Base-by-base conservation (phyloP, 805 yeast species). In the Yarrowia deformans region DNA sequence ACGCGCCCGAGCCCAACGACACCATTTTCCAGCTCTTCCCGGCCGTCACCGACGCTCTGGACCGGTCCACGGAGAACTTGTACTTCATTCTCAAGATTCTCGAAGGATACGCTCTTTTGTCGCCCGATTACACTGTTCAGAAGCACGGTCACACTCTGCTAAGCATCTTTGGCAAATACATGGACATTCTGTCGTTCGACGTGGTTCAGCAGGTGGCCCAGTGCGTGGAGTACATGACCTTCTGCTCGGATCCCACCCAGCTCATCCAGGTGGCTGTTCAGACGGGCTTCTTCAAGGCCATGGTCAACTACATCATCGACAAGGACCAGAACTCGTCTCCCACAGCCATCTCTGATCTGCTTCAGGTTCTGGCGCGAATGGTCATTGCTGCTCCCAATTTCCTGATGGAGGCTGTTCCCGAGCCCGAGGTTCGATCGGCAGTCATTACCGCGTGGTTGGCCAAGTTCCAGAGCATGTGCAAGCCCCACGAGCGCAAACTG, bases 401-500 rank as follows among this genome's bases (percentile, higher is more conserved):
- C 35, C 56, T 74, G 39, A 70, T 72, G 70, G 71, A 70, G 37
- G 63, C 75, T 64, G 54, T 73, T 37, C 40, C 52, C 13, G 56
- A 63, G 37, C 55, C 39, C 1, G 48, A 46, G 8, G 29, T 37
- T 16, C 68, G 68, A 16, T 48, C 55, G 12, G 68, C 68, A 3
- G 48, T 63, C 29, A 23, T 48, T n/a, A 6, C 56, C 5, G 48
- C 56, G 1, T 80, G 82, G 82, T 49, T 78, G 14, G 72, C 72
- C 14, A 71, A 71, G 81, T 78, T 81, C 49, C 79, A 81, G 34
- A 85, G 85, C 70, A 84, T 90, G 69, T 90, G 89, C 50, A 92
- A 88, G 73, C 93, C 97, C 0, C 83, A 91, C 70, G 86, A 87
- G 72, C 86, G 90, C 71, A 94, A 94, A 77, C 79, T 89, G 67